phyloP scores from a whole-genome alignment of 305 asterid species.

The Rubia balearica region DNA sequence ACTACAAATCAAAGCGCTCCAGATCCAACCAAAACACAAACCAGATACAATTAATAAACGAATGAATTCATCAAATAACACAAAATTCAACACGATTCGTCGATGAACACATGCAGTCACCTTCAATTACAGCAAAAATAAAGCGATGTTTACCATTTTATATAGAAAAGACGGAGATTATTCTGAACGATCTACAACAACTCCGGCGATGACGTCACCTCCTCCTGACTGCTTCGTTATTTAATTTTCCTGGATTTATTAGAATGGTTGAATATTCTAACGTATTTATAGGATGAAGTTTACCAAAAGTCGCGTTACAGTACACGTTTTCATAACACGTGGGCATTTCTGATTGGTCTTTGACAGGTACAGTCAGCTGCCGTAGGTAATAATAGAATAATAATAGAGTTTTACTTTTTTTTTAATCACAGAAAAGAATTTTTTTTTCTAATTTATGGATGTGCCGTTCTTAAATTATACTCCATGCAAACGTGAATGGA shows the following conservation, averaged over 20 bases:
- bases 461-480: no score
- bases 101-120: neutral
- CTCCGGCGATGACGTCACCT: constrained; percentile 15
- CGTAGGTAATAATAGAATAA: neutral
- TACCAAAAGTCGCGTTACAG: constrained; percentile 14
- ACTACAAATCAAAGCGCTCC: neutral
- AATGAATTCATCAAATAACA: neutral
- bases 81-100: neutral
- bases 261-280: neutral
- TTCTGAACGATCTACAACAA: constrained; percentile 6
- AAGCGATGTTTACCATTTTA: constrained; percentile 18
- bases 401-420: no score
- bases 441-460: neutral
- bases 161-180: constrained; percentile 14
- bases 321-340: constrained; percentile 16
- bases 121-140: neutral
- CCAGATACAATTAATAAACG: neutral
- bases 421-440: neutral
- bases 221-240: neutral
- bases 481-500: no score
- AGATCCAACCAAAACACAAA: constrained; percentile 9
- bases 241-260: neutral
- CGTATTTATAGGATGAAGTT: neutral
- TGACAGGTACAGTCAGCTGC: neutral
- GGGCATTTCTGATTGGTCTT: constrained; percentile 7